Base-by-base conservation (phyloP, 352 stramenopile species). In the Phytophthora sp. region DNA sequence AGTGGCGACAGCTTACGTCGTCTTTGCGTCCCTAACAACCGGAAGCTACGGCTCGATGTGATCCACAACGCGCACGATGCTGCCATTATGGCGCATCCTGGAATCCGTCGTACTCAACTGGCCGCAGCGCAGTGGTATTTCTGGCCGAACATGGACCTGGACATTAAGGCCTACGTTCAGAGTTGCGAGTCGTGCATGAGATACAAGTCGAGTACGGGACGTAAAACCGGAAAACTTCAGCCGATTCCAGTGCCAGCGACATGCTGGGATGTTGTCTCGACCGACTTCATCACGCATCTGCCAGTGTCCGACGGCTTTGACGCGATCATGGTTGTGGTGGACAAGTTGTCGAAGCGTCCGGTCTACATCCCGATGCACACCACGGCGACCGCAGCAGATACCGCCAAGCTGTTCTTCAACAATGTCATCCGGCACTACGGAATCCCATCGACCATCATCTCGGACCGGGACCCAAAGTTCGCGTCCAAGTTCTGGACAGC, bases 201-300 rank as follows among this genome's bases (percentile, higher is more conserved):
- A 10, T 72, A 54, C 28, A 72, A 72, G 42, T 54, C 49, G 5
- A 67, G 39, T 12, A 72, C 28, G 10, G 49, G 27, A 5, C 17
- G 43, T 3, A 63, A 62, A 12, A 60, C 63, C 13, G 48, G 54
- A 12, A 50, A 59, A 58, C 37, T 4, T 1, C 37, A 44, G 10
- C 46, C 48, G 3, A 72, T 67, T 41, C 27, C 50, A 11, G 17
- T 48, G 5, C 54, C 49, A 12, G 10, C 26, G 0, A 8, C 32
- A 20, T 56, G 46, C 12, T 69, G 57, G 64, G 44, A 64, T 18
- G 54, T 60, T 24, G 60, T 69, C 15, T 67, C 56, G 10, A 66
- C 51, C 1, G 64, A 68, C 38, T 73, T 65, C 34, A 73, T 73
- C 53, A 66, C n/a, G n/a, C n/a, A n/a, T n/a, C n/a, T n/a, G n/a